A percentile compares a stretch with the other conserved stretches of the same genome.
Evolutionary conservation across 257 asterid genomes (phyloP).

Genomic region (Voacanga thouarsii): DNA sequence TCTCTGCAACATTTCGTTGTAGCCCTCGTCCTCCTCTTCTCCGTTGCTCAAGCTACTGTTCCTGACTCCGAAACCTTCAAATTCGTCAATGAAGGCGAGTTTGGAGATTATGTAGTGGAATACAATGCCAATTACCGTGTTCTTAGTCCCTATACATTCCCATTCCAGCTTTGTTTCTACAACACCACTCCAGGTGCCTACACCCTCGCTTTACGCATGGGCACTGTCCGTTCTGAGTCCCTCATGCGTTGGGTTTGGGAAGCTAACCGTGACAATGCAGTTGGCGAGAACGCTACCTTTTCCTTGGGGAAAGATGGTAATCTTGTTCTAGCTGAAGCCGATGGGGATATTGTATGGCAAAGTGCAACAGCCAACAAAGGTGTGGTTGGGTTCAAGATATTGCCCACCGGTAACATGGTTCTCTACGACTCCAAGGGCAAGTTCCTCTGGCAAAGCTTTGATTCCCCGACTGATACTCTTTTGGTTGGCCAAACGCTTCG

Average conservation of each 20-base stretch:
- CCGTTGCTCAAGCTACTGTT: conserved; percentile 20
- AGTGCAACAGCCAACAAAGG: conserved; percentile 29
- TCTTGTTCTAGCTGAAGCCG: conserved; percentile 28
- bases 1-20: conserved; percentile 1
- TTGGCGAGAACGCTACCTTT: conserved; percentile 34
- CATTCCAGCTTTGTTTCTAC: conserved; percentile 24
- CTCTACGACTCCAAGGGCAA: conserved; percentile 24
- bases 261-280: conserved; percentile 32
- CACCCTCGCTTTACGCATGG: conserved; percentile 23
- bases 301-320: conserved; percentile 24
- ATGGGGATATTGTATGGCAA: conserved; percentile 33
- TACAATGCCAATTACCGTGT: conserved; percentile 18
- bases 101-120: conserved; percentile 18
- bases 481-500: conserved; percentile 30
- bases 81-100: conserved; percentile 21
- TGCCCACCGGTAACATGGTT: conserved; percentile 37
- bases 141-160: not conserved
- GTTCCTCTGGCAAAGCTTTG: conserved; percentile 38
- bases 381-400: conserved; percentile 23
- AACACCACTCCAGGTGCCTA: conserved; percentile 27
- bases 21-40: conserved; percentile 1
- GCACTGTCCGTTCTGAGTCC: conserved; percentile 4
- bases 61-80: conserved; percentile 19
- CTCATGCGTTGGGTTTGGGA: conserved; percentile 39
- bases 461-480: conserved; percentile 28